Evolutionary conservation across 2,329 filamentous ascomycete species (phyloP).

Genomic region (Periconia sp.): DNA sequence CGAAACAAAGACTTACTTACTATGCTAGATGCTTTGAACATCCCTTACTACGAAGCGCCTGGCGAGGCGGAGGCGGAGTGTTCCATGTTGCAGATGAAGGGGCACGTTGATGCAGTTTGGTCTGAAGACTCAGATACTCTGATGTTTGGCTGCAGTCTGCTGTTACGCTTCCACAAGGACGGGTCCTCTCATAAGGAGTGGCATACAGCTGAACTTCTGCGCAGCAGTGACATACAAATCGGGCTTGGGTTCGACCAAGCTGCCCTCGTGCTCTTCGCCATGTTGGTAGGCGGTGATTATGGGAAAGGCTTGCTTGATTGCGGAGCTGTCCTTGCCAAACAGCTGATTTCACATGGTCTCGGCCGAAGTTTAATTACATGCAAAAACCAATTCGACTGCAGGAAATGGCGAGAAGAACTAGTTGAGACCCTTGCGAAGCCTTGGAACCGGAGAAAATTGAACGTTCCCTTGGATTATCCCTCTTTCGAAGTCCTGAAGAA

Average conservation of each 20-base stretch:
- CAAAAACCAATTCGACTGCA: constrained; percentile 19
- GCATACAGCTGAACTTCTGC: constrained; percentile 35
- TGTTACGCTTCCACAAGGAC: constrained; percentile 42
- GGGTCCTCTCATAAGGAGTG: constrained; percentile 16
- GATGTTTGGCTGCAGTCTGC: constrained; percentile 50
- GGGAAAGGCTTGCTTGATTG: constrained; percentile 42
- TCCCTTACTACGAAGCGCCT: constrained; percentile 49
- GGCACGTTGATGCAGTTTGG: constrained; percentile 53
- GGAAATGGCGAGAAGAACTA: constrained; percentile 29
- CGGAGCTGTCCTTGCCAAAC: constrained; percentile 33
- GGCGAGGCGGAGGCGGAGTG: constrained; percentile 55
- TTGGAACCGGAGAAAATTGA: constrained; percentile 1
- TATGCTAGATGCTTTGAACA: constrained; percentile 41
- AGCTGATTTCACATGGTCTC: constrained; percentile 29
- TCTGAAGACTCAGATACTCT: constrained; percentile 51
- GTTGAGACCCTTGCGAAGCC: neutral
- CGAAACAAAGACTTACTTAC: constrained; percentile 38
- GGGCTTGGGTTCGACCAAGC: constrained; percentile 36
- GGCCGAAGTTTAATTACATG: constrained; percentile 31
- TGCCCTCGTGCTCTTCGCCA: constrained; percentile 44
- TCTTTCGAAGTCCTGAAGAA: constrained; percentile 33
- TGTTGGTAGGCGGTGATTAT: constrained; percentile 48
- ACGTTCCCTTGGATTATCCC: constrained; percentile 19
- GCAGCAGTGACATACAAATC: constrained; percentile 26
- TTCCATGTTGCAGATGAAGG: constrained; percentile 46